Base-by-base conservation (phyloP, 2,329 filamentous ascomycete species). In the Aspergillus ibericus region DNA sequence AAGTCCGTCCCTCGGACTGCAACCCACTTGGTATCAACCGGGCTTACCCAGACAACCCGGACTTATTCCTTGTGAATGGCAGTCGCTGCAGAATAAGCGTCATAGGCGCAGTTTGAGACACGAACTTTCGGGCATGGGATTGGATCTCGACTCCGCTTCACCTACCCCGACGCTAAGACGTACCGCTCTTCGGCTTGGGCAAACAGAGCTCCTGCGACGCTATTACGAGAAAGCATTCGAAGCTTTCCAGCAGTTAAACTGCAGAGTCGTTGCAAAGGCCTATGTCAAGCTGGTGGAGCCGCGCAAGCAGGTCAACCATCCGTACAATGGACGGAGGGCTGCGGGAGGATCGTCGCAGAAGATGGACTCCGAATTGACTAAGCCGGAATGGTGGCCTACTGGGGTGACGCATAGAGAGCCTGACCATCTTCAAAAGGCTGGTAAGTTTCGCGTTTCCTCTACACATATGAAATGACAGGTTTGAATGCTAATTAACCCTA, bases 231-330 rank as follows among this genome's bases (percentile, higher is more conserved):
- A 69, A 20, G 72, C 72, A 8, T 77, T 79, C 42, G 68, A 73
- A 50, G 63, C 69, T 8, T 72, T 80, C 47, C 75, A 78, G 52
- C 77, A 80, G 56, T 65, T 77, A 42, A 76, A 74, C 47, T 78
- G 76, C 60, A 74, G 75, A 15, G 68, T 75, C 27, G 70, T 80
- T 29, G 73, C 73, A 38, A 79, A 79, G 60, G 72, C 73, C 1
- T 80, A 72, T 64, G 75, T 80, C 60, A 78, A 76, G 59, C 59
- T 73, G 20, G 74, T 78, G 25, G 75, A 79, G 58, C 78, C 77
- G 10, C 72, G 74, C 34, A 80, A 80, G 66, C 77, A 80, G 63
- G 73, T 74, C 20, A 74, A 73, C 12, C 71, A 78, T 62, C 78
- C 78, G 8, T 80, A 80, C 58, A 80, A 79, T 68, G 78, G 78